Evolutionary conservation across 2,329 filamentous ascomycete species (phyloP), one percentile per base, ranked within the genome.

Genomic region (Chalara sp.): DNA sequence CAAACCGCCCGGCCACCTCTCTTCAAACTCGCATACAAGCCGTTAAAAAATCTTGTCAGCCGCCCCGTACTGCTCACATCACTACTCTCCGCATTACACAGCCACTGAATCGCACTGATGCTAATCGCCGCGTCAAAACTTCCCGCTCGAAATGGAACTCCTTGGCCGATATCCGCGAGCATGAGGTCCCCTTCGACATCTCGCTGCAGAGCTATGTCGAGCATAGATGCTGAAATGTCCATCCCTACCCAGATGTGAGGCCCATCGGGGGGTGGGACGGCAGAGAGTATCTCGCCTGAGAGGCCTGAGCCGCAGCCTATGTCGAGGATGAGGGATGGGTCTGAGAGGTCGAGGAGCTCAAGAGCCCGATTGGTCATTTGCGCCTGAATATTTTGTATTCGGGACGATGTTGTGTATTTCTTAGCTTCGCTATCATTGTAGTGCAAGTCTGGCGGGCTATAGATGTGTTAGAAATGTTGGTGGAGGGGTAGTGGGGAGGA

Each of bases 181-280:
- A 99, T 76, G n/a, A 99, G 72, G 65, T 99, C 93, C 2, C 93
- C 93, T 54, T 96, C 90, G 0, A 93, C 89, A 53, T 96, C 92
- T 44, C 92, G 76, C 68, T 96, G 89, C 0, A 99, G 76, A 1
- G 93, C 93, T 43, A 96, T 81, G 58, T 93, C 90, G n/a, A 99
- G 76, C 93, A 99, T 99, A n/a, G 86, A 89, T 0, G 89, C 84
- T 5, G 87, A 89, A 29, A 99, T 84, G 66, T 99, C 93, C 86
- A 97, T 92, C 53, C 93, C 93, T n/a, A 97, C 76, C 93, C 93
- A 99, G 1, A 84, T 84, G 72, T 99, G 93, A 4, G 90, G 89
- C 49, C 87, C 87, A 53, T 89, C 83, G 8, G 84, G 78, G 2
- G 79, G 75, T 0, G 76, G 69, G 1, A 86, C 72, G n/a, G 82